phyloP scores from a whole-genome alignment of 1,284 basidiomycete species.

The Tremellales sp. region DNA sequence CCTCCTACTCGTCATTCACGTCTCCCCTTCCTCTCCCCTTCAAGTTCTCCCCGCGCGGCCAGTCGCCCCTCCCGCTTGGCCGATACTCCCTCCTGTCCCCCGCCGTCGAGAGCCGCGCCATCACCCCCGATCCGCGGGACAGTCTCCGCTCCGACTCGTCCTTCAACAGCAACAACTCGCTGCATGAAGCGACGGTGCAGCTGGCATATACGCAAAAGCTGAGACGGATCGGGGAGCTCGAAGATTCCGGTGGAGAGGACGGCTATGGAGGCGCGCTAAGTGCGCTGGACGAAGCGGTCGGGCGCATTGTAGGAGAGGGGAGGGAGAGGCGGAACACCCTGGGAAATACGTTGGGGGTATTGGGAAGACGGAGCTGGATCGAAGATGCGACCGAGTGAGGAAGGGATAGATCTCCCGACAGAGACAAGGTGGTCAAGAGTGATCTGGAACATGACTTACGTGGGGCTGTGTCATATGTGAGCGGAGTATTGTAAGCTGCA shows the following conservation, averaged over 20 bases:
- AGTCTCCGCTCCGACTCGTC: neutral
- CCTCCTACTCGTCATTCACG: neutral
- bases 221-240: slow-evolving; percentile 7
- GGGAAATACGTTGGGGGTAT: slow-evolving; percentile 8
- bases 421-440: no score
- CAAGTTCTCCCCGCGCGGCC: no score
- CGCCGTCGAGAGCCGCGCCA: slow-evolving; percentile 2
- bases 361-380: neutral
- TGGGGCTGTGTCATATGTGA: no score
- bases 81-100: no score
- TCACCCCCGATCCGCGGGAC: slow-evolving; percentile 2
- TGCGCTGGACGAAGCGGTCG: slow-evolving; percentile 10
- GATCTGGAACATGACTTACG: no score
- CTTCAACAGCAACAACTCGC: neutral
- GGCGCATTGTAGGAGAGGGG: slow-evolving; percentile 5
- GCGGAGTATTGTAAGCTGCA: no score
- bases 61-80: no score
- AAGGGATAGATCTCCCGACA: neutral
- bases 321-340: slow-evolving; percentile 14
- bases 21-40: neutral
- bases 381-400: neutral
- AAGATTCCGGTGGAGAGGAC: neutral
- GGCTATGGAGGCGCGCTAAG: slow-evolving; percentile 7
- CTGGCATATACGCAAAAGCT: slow-evolving; percentile 20
- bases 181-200: slow-evolving; percentile 22